Base-by-base conservation (phyloP, 495 filamentous ascomycete genomes). In the Durotheca rogersii region DNA sequence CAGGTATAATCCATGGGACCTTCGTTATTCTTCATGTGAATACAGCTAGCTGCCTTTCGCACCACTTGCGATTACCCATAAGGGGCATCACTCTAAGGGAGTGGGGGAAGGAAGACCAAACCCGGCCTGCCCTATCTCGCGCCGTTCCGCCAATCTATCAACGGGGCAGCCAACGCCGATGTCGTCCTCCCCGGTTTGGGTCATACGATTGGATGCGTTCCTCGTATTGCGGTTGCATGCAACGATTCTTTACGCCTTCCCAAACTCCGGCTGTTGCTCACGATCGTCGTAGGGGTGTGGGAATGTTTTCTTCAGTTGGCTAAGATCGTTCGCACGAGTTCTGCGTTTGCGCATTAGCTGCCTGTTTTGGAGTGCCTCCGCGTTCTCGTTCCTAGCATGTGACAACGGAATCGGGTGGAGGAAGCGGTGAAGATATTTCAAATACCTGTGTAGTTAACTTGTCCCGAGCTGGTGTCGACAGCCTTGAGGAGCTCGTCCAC, bases 401-500 rank as follows among this genome's bases (percentile, higher is more conserved):
- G n/a, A n/a, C n/a, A n/a, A n/a, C n/a, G n/a, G n/a, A n/a, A n/a
- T n/a, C n/a, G n/a, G 20, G 32, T 10, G 23, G n/a, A 10, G 11
- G 1, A 3, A 10, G 4, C 12, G 2, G 21, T 46, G 14, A 19
- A 16, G 42, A 37, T 34, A 5, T 20, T 20, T 27, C 29, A 70
- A 78, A 51, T 75, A 92, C 89, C 90, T 35, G 84, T 90, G 69
- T 98, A 98, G 73, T 97, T 95, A 71, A 97, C 87, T 78, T 96
- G 89, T 51, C 90, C 92, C 45, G 84, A 89, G 69, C 83, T 89
- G 47, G 90, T 90, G 64, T 98, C 91, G 53, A 96, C 90, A 2
- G 89, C 89, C 82, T 97, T 97, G 65, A 97, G 80, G 61, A 98
- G 77, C 80, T 98, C 93, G 64, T 98, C 91, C 31, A 97, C 93